phyloP scores from a whole-genome alignment of 116 monocot species.

The Zostera marina region DNA sequence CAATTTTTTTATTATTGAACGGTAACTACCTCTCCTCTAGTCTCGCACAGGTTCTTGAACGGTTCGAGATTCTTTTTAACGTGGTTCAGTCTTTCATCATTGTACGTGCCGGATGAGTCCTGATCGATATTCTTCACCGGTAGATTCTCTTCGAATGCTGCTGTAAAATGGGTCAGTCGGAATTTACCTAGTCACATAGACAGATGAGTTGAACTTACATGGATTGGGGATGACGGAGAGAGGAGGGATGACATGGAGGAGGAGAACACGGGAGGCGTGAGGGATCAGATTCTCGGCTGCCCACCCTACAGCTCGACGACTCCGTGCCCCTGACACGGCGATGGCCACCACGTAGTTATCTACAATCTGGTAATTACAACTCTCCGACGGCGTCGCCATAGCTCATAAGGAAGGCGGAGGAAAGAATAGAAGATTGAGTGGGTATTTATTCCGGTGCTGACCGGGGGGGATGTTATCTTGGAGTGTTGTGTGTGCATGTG shows the following conservation, averaged over 20 bases:
- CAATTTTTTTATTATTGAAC: too few species aligned
- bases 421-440: too few species aligned
- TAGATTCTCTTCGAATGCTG: slow-evolving; percentile 23
- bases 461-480: too few species aligned
- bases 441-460: too few species aligned
- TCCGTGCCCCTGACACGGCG: slow-evolving; percentile 10
- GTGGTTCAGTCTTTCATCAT: slow-evolving; percentile 20
- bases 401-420: too few species aligned
- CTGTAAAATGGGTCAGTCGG: not conserved
- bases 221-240: slow-evolving; percentile 6
- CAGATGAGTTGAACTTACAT: too few species aligned
- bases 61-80: not conserved
- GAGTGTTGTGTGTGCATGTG: too few species aligned
- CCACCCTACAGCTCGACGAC: slow-evolving; percentile 14
- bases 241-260: slow-evolving; percentile 15
- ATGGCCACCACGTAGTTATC: slow-evolving; percentile 8
- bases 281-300: slow-evolving; percentile 18
- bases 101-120: slow-evolving; percentile 24
- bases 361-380: not conserved
- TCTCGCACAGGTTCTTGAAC: slow-evolving; percentile 1
- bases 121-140: slow-evolving; percentile 26
- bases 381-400: too few species aligned
- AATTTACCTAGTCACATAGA: too few species aligned
- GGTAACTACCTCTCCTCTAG: not conserved
- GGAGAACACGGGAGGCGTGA: slow-evolving; percentile 15